Percentiles rank a stretch among this genome's conserved stretches.
Conservation (phyloP, 352 stramenopile species). For the Hyphochytrium catenoides region DNA sequence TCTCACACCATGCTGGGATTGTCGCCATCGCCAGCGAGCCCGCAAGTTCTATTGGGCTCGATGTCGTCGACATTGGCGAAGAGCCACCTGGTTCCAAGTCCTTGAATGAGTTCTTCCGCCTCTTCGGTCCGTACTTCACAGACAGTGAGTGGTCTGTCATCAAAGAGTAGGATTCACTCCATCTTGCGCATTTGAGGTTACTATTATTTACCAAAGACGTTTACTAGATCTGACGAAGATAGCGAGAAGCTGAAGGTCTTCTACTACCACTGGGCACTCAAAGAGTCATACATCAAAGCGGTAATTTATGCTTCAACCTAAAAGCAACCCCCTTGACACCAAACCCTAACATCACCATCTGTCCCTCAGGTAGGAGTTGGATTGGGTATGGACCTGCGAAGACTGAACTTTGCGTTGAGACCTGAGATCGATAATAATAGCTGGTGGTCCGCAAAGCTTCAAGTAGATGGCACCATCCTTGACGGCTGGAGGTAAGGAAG, state of each 20-base stretch:
- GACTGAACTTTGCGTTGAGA: constrained; percentile 30
- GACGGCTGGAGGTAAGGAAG: too few species aligned
- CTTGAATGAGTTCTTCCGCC: constrained; percentile 22
- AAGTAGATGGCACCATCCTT: too few species aligned
- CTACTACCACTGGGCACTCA: constrained; percentile 42
- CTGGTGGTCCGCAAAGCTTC: too few species aligned
- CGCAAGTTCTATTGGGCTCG: constrained; percentile 24
- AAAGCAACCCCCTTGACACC: too few species aligned
- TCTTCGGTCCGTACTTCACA: constrained; percentile 30
- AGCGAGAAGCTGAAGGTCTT: constrained; percentile 18
- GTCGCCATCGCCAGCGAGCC: constrained; percentile 28
- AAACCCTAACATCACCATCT: too few species aligned
- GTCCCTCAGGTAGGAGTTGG: constrained; percentile 42
- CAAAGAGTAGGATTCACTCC: constrained; percentile 5
- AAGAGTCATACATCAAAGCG: constrained; percentile 46
- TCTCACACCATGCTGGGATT: constrained; percentile 37
- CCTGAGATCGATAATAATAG: too few species aligned
- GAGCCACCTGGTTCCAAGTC: constrained; percentile 14
- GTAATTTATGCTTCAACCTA: too few species aligned
- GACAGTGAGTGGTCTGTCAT: constrained; percentile 29
- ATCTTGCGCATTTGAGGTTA: too few species aligned
- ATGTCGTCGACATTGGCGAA: constrained; percentile 30
- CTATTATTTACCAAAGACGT: too few species aligned
- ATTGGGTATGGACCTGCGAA: constrained; percentile 25
- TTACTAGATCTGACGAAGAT: constrained; percentile 7